Conservation (phyloP, 2,329 filamentous ascomycete species). For the Aspergillus jensenii region DNA sequence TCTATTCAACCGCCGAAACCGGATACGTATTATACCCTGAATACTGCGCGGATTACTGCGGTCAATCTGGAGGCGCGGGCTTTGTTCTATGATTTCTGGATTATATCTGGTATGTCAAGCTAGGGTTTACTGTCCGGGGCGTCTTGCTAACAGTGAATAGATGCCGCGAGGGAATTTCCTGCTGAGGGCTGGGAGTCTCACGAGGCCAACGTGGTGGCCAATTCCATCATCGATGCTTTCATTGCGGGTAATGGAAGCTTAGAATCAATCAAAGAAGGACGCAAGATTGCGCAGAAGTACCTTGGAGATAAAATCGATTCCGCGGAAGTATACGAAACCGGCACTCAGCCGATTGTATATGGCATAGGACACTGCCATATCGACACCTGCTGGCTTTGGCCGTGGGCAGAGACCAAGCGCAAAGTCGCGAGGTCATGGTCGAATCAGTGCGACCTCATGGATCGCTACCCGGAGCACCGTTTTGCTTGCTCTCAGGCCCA, state of each 20-base stretch:
- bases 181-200: conserved; percentile 86
- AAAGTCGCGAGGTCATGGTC: conserved; percentile 96
- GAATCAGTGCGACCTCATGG: conserved; percentile 93
- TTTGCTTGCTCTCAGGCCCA: conserved; percentile 94
- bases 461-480: conserved; percentile 88
- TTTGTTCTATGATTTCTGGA: conserved; percentile 91
- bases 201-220: conserved; percentile 77
- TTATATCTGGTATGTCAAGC: conserved; percentile 60
- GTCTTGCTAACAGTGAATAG: conserved; percentile 36
- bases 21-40: conserved; percentile 76
- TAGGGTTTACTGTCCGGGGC: not conserved
- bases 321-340: conserved; percentile 76
- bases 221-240: conserved; percentile 86
- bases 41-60: conserved; percentile 80
- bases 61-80: conserved; percentile 82
- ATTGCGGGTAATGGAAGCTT: conserved; percentile 71
- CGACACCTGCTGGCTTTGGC: conserved; percentile 98
- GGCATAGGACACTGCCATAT: conserved; percentile 97
- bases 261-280: conserved; percentile 73
- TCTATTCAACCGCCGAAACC: conserved; percentile 84
- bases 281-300: conserved; percentile 80
- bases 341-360: conserved; percentile 73
- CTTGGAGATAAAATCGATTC: conserved; percentile 80
- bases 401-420: conserved; percentile 94
- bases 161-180: conserved; percentile 89